phyloP scores from a whole-genome alignment of 208 protist genomes.

The Trypanosoma congolense region DNA sequence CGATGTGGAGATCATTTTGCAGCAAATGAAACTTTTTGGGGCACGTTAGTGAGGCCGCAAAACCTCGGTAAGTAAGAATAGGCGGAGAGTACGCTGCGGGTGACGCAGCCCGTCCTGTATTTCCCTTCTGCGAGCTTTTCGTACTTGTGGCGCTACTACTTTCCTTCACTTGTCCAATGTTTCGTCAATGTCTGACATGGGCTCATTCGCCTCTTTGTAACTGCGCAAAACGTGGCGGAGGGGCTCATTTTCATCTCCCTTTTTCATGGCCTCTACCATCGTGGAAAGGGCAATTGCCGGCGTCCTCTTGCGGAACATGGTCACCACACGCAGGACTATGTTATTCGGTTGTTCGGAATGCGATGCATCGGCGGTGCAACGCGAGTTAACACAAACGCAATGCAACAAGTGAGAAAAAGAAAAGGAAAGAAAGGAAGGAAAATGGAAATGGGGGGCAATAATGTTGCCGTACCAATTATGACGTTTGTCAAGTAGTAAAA shows the following conservation, averaged over 20 bases:
- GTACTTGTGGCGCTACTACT: neutral
- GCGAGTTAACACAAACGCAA: too few relatives aligned
- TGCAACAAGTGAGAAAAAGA: slow-evolving; percentile 6
- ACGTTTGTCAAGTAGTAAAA: too few relatives aligned
- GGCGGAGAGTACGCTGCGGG: neutral
- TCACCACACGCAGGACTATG: slow-evolving; percentile 3
- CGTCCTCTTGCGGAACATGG: slow-evolving; percentile 46
- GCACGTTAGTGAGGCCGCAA: slow-evolving; percentile 67
- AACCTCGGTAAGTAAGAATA: slow-evolving; percentile 55
- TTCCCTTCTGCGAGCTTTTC: neutral
- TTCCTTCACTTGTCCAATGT: slow-evolving; percentile 18
- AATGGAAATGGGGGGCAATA: too few relatives aligned
- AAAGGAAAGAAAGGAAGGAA: too few relatives aligned
- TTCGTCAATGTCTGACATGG: slow-evolving; percentile 70
- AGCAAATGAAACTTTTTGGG: slow-evolving; percentile 84
- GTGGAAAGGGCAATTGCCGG: slow-evolving; percentile 11
- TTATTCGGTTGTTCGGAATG: neutral
- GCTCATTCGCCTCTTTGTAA: slow-evolving; percentile 32
- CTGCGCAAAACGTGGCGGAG: slow-evolving; percentile 26
- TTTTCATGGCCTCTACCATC: slow-evolving; percentile 11
- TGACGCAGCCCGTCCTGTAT: neutral
- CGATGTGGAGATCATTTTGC: slow-evolving; percentile 53
- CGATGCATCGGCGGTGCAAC: too few relatives aligned
- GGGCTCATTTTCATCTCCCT: slow-evolving; percentile 13
- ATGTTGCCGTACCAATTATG: too few relatives aligned